Evolutionary conservation across 371 early-diverging fungal species (phyloP).

Genomic region (Lichtheimia corymbifera): DNA sequence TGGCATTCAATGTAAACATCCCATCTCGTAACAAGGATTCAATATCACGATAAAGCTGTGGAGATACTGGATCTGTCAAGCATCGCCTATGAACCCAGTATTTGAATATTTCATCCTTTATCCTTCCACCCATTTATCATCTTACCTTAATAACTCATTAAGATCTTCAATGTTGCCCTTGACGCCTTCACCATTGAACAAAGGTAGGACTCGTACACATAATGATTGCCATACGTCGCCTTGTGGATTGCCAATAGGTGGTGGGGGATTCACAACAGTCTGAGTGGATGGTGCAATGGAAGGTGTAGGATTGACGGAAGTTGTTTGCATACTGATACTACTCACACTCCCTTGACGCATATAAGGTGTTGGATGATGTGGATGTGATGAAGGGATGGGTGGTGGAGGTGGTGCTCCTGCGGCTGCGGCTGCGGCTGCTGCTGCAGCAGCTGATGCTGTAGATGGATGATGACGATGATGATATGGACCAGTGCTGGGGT

Average conservation of each 20-base stretch:
- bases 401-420: constrained; percentile 4
- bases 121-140: neutral
- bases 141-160: constrained; percentile 77
- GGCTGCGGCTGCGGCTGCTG: neutral
- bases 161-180: constrained; percentile 81
- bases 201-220: constrained; percentile 73
- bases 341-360: constrained; percentile 43
- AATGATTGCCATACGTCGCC: constrained; percentile 78
- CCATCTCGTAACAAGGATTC: constrained; percentile 68
- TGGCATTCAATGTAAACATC: constrained; percentile 73
- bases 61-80: constrained; percentile 54
- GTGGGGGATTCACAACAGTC: neutral
- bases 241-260: constrained; percentile 10
- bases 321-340: constrained; percentile 15
- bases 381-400: neutral
- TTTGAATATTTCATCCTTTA: neutral
- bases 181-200: constrained; percentile 87
- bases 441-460: constrained; percentile 2
- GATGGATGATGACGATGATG: constrained; percentile 13
- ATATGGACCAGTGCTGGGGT: neutral
- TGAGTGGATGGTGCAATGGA: neutral
- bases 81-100: constrained; percentile 48
- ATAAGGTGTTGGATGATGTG: constrained; percentile 16
- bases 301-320: neutral
- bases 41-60: constrained; percentile 54